Evolutionary conservation across 2,329 filamentous ascomycete genomes (phyloP).

Genomic region (Phaeosphaeria sp.): DNA sequence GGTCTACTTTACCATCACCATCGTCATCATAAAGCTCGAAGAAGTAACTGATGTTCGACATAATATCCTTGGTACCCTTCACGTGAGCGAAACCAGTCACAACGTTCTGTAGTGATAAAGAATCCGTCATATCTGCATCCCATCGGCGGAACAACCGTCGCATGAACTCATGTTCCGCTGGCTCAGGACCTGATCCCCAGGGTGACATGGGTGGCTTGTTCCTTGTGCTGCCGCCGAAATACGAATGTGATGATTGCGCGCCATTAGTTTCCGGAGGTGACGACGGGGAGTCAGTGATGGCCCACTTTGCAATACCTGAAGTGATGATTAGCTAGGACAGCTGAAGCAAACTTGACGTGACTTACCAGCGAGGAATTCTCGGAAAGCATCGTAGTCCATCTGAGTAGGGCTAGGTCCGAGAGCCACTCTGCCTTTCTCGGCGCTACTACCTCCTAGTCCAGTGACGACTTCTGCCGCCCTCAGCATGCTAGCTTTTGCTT

Average conservation of each 20-base stretch:
- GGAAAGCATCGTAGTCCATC: constrained; percentile 97
- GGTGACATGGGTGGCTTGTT: constrained; percentile 55
- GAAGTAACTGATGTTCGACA: constrained; percentile 97
- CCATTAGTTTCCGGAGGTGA: constrained; percentile 60
- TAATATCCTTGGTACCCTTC: constrained; percentile 93
- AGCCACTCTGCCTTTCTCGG: constrained; percentile 85
- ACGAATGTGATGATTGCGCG: constrained; percentile 61
- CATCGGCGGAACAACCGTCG: constrained; percentile 84
- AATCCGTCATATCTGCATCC: constrained; percentile 80
- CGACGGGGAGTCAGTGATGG: constrained; percentile 81
- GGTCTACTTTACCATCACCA: constrained; percentile 86
- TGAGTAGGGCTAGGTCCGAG: constrained; percentile 86
- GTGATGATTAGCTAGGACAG: constrained; percentile 10
- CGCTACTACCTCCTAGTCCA: constrained; percentile 57
- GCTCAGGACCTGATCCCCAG: constrained; percentile 69
- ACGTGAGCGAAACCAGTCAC: constrained; percentile 89
- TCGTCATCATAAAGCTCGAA: constrained; percentile 97
- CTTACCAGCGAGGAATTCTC: constrained; percentile 81
- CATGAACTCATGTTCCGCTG: constrained; percentile 95
- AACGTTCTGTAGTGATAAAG: constrained; percentile 86
- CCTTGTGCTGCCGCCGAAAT: constrained; percentile 59
- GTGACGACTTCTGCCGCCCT: constrained; percentile 59
- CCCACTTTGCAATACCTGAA: constrained; percentile 83
- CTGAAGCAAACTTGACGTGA: background rate
- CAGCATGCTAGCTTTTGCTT: constrained; percentile 67